Evolutionary conservation across 2,329 filamentous ascomycete species (phyloP), one percentile per base, ranked within the genome.

Genomic region (Sclerotinia subarctica): DNA sequence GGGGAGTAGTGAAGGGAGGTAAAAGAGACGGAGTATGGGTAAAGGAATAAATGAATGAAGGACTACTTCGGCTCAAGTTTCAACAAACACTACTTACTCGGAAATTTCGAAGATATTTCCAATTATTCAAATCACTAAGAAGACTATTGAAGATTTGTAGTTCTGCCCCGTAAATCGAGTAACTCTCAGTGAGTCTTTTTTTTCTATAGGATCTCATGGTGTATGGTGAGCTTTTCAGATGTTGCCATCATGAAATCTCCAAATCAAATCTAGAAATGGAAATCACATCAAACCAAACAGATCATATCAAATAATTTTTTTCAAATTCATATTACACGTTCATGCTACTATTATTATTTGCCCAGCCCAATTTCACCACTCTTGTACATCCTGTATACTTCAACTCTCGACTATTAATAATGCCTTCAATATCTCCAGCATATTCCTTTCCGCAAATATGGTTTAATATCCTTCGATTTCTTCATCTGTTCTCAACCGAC

Each of bases 311-410:
- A 51, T 51, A 51, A 51, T 38, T 42, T 21, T 51, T 29, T 42
- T 51, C 59, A 63, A 63, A 51, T 63, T 51, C 29, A 21, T 63
- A 63, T 52, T 63, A 63, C 59, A 26, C 46, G 59, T 32, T 51
- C 21, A 21, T 38, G n/a, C 46, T 51, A 38, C 15, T 51, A 24
- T 6, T 47, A 44, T 24, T 62, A 35, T 29, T 29, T 38, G 10
- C 19, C 52, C 46, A 32, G 21, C 21, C 35, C 24, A 6, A 58
- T 24, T 35, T 57, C 38, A 56, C 52, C 15, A 4, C 10, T 42
- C 35, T 63, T 51, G 46, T 62, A 62, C 46, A 63, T 63, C 59
- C 46, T 26, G n/a, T 52, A 52, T 51, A n/a, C 53, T 8, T 29
- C 32, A 51, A 21, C 32, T 49, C n/a, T 11, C 32, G 35, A 26